A percentile compares a stretch with the other conserved stretches of the same genome.
phyloP scores from a whole-genome alignment of 495 filamentous ascomycete species.

The Parmelia sp. region DNA sequence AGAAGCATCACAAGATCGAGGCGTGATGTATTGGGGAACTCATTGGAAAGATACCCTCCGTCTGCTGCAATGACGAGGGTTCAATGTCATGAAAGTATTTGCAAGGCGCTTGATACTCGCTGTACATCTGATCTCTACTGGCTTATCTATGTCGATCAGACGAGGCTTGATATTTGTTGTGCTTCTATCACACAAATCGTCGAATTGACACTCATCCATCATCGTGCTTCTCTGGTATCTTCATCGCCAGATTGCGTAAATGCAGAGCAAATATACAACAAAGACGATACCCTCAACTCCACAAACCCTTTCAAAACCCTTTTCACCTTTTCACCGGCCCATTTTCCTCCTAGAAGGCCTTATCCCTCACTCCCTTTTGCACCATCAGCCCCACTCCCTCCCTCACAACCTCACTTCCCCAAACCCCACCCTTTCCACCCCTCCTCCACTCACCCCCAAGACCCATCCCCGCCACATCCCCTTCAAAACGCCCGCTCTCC shows the following conservation, averaged over 20 bases:
- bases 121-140: not conserved
- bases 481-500: conserved; percentile 63
- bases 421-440: conserved; percentile 49
- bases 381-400: conserved; percentile 35
- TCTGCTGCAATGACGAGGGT: not conserved
- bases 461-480: conserved; percentile 48
- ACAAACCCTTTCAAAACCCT: not conserved
- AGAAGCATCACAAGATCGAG: conserved; percentile 30
- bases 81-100: too few species aligned
- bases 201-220: not conserved
- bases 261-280: too few species aligned
- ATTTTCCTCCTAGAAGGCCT: conserved; percentile 4
- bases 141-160: not conserved
- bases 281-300: not conserved
- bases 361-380: conserved; percentile 34
- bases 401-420: conserved; percentile 34
- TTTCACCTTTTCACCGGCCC: not conserved
- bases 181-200: not conserved
- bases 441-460: conserved; percentile 53
- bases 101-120: not conserved
- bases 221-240: not conserved
- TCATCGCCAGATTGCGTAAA: not conserved
- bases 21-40: not conserved
- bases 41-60: not conserved
- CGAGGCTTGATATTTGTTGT: not conserved